Conservation (phyloP, 2,329 filamentous ascomycete species). For the Lasiodiplodia hormozganensis region DNA sequence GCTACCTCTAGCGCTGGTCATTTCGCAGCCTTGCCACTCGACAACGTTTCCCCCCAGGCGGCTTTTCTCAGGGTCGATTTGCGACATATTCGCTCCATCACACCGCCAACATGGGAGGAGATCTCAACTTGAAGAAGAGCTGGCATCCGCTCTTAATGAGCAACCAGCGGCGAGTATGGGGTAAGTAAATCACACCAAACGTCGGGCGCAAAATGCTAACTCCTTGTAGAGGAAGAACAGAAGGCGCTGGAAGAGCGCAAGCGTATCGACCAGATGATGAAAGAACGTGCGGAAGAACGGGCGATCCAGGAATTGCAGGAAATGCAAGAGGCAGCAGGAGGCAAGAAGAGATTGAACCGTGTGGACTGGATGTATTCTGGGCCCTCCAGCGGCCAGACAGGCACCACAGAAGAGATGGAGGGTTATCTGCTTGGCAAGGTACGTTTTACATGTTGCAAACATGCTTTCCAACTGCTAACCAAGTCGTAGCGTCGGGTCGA, state of each 20-base stretch:
- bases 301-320: conserved; percentile 90
- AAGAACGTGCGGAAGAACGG: conserved; percentile 93
- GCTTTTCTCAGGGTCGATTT: not conserved
- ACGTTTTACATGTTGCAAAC: not conserved
- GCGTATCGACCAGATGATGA: conserved; percentile 86
- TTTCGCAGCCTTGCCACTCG: not conserved
- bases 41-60: not conserved
- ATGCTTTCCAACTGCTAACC: not conserved
- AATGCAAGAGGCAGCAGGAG: conserved; percentile 87
- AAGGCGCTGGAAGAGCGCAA: conserved; percentile 95
- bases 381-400: conserved; percentile 74
- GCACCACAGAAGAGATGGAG: conserved; percentile 81
- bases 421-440: conserved; percentile 87
- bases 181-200: not conserved
- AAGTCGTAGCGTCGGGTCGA: conserved; percentile 73
- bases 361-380: conserved; percentile 99
- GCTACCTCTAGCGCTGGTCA: not conserved
- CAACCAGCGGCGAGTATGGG: conserved; percentile 88
- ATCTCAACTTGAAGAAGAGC: conserved; percentile 90
- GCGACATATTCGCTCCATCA: not conserved
- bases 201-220: not conserved
- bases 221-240: conserved; percentile 73
- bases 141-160: conserved; percentile 91
- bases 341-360: conserved; percentile 77
- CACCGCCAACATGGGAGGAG: conserved; percentile 78